Conservation (phyloP, 441 rosid genomes). For the Syzygium syzygioides region DNA sequence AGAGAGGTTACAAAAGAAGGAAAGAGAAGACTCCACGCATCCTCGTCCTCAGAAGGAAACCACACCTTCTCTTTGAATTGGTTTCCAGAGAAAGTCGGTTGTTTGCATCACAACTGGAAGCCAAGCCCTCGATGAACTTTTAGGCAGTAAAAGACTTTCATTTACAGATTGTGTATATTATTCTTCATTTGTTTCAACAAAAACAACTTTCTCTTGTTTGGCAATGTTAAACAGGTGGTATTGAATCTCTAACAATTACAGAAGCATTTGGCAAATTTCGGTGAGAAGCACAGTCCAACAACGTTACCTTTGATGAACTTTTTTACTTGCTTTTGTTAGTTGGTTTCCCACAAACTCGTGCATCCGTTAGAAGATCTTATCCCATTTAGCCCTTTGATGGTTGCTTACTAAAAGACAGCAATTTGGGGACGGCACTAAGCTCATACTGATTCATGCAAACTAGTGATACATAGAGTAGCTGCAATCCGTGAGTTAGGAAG, state of each 20-base stretch:
- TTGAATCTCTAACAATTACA: constrained; percentile 72
- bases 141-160: too few relatives aligned
- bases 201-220: background rate
- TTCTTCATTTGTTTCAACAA: background rate
- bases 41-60: background rate
- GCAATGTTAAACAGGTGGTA: constrained; percentile 53
- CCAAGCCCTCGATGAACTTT: too few relatives aligned
- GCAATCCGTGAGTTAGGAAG: too few relatives aligned
- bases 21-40: background rate
- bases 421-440: too few relatives aligned
- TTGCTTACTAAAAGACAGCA: too few relatives aligned
- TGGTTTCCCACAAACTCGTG: background rate
- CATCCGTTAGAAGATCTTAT: too few relatives aligned
- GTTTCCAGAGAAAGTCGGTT: too few relatives aligned
- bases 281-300: constrained; percentile 23
- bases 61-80: background rate
- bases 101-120: too few relatives aligned
- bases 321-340: background rate
- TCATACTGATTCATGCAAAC: too few relatives aligned
- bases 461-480: too few relatives aligned
- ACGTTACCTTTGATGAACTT: background rate
- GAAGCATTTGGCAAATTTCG: constrained; percentile 95
- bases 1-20: background rate
- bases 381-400: too few relatives aligned
- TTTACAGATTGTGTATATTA: background rate